Evolutionary conservation across 208 protist genomes (phyloP), one percentile per base, ranked within the genome.

Genomic region (Leishmania turanica): DNA sequence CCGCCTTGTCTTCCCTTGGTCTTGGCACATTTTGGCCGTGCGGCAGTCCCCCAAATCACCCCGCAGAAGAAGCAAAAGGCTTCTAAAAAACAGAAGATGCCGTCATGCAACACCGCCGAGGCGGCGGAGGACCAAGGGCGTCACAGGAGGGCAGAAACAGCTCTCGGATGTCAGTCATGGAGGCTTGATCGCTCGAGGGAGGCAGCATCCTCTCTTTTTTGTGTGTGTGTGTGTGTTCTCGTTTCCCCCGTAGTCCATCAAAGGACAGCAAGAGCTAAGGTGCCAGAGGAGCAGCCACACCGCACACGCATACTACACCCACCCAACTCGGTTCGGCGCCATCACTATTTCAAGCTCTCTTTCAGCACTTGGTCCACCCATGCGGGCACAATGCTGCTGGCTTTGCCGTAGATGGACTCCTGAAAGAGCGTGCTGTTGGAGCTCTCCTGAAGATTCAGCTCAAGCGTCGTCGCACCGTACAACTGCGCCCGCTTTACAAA

Each of bases 381-480:
- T 2, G 31, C 60, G 0, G 87, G 87, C 40, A 97, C 89, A 73
- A 94, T 64, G 37, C 85, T 87, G 17, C 88, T 87, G 0, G 90
- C 93, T 56, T 81, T 83, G 0, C 91, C 92, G 42, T 92, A 90
- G 15, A 90, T 51, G 2, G 87, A 86, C 45, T 84, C 60, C 47
- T 93, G 70, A 82, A 95, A 97, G 3, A 85, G 83, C 4, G 40
- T 72, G 54, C 51, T 68, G 77, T 95, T 92, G 17, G 77, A 82
- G 6, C 88, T 78, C 11, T 80, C 75, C 42, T 93, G 87, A 21
- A 93, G 64, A 81, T 95, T 95, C 42, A 95, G 73, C 77, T 97
- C 90, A 1, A 95, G 56, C 51, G 90, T 90, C 31, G 54, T 78
- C 21, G 87, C 90, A 4, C 90, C 92, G 60, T 87, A 72, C 6